phyloP scores from a whole-genome alignment of 257 asterid genomes.

The Solanum paucissectum region DNA sequence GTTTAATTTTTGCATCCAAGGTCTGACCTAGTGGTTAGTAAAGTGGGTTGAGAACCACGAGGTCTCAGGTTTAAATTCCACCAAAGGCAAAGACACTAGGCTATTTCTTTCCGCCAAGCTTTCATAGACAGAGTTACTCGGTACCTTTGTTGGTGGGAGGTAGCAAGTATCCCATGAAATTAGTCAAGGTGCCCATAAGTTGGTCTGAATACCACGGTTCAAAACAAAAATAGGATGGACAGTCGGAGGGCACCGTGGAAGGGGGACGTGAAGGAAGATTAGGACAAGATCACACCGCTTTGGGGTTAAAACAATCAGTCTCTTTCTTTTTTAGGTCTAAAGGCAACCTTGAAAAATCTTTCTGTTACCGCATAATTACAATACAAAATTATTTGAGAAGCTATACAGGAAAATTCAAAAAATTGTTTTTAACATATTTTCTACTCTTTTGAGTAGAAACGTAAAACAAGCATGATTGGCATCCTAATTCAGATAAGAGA shows the following conservation, averaged over 20 bases:
- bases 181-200: no score
- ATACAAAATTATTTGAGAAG: neutral
- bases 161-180: no score
- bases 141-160: no score
- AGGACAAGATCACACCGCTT: neutral
- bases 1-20: no score
- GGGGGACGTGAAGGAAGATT: neutral
- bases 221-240: neutral
- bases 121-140: no score
- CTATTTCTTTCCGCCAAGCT: no score
- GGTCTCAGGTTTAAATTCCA: no score
- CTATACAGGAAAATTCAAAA: neutral
- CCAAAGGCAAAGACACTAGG: no score
- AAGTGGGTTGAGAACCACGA: no score
- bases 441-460: no score
- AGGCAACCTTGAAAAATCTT: neutral
- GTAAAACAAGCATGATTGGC: neutral
- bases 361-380: neutral
- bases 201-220: no score
- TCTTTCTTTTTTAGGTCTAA: neutral
- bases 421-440: neutral
- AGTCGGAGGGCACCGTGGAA: neutral
- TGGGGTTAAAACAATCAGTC: neutral
- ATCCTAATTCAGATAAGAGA: neutral
- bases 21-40: no score